Percentiles rank a stretch among this genome's conserved stretches.
phyloP scores from a whole-genome alignment of 106 monocot species.

The Gastrodia elata region DNA sequence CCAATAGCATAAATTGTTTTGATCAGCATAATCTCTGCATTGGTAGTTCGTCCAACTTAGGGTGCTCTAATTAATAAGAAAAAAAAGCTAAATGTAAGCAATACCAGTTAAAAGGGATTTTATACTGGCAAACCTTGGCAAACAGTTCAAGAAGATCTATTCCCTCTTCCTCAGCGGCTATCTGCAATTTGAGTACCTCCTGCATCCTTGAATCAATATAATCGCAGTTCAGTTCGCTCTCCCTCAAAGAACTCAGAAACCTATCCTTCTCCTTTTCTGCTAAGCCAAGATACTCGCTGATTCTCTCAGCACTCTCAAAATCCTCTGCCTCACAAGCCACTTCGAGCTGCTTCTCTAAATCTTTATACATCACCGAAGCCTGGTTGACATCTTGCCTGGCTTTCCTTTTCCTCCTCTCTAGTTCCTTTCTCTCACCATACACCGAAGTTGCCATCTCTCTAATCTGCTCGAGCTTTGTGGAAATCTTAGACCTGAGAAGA shows the following conservation, averaged over 20 bases:
- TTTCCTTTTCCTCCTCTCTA: slow-evolving; percentile 43
- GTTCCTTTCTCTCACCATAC: slow-evolving; percentile 49
- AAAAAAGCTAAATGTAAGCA: not conserved
- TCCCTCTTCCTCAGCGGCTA: slow-evolving; percentile 65
- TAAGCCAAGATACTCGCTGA: slow-evolving; percentile 56
- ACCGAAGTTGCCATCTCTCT: slow-evolving; percentile 26
- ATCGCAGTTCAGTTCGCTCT: slow-evolving; percentile 56
- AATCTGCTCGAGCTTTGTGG: slow-evolving; percentile 29
- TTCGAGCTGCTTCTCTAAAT: slow-evolving; percentile 78
- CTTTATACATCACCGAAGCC: slow-evolving; percentile 29
- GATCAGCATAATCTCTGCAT: not conserved
- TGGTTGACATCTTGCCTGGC: slow-evolving; percentile 29
- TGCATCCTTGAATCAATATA: slow-evolving; percentile 55
- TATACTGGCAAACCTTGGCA: slow-evolving; percentile 41
- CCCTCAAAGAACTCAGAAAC: slow-evolving; percentile 31
- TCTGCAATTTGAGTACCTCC: slow-evolving; percentile 53
- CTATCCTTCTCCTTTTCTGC: slow-evolving; percentile 69
- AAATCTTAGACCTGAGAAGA: slow-evolving; percentile 41
- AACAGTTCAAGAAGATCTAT: slow-evolving; percentile 44
- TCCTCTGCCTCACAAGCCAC: slow-evolving; percentile 82
- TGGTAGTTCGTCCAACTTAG: not conserved
- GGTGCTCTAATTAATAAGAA: not conserved
- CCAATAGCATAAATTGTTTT: not conserved
- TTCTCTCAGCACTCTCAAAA: slow-evolving; percentile 79
- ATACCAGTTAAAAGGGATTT: not conserved